Base-by-base conservation (phyloP, 148 eudicot genomes). In the Spergularia marina region DNA sequence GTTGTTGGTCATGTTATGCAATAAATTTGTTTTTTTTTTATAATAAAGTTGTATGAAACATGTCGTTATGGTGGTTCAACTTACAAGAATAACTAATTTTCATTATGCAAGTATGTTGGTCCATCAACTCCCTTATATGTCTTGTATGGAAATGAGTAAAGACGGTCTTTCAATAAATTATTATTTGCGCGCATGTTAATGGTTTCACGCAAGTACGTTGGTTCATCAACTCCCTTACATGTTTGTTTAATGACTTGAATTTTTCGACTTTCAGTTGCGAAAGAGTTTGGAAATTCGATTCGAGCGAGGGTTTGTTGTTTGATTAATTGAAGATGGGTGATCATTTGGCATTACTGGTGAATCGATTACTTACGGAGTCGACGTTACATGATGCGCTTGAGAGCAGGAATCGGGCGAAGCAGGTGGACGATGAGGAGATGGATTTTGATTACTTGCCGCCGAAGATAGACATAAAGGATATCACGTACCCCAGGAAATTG, bases 351-450 rank as follows among this genome's bases (percentile, higher is more conserved):
- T 80, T 95, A 76, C 76, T 92, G 64, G 94, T 88, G 68, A 96
- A 95, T 68, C 92, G 94, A 23, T 82, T 95, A 84, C 86, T 95
- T 9, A 95, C 99, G 23, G 99, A 92, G 71, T 90, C 99, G 10
- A 92, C 99, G 34, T 84, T 95, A 81, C 89, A 87, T 70, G 99
- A 90, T 56, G 94, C 94, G 76, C 83, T 95, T 15, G 96, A 88
- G 76, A 92, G 91, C 79, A 60, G 84, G 76, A 84, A 88, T 59
- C 65, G 56, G 15, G 75, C 74, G 40, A 85, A 86, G 54, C 80
- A 78, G 53, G 81, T 54, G 30, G 84, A 65, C 10, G 77, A 65
- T 9, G 77, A 65, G 18, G 71, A 70, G 16, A 51, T 62, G 11
- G 54, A 58, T 67, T 73, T 82, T 49, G 87, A 83, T 65, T 74